Evolutionary conservation across 495 filamentous ascomycete species (phyloP).

Genomic region (Talaromyces stipitatus): DNA sequence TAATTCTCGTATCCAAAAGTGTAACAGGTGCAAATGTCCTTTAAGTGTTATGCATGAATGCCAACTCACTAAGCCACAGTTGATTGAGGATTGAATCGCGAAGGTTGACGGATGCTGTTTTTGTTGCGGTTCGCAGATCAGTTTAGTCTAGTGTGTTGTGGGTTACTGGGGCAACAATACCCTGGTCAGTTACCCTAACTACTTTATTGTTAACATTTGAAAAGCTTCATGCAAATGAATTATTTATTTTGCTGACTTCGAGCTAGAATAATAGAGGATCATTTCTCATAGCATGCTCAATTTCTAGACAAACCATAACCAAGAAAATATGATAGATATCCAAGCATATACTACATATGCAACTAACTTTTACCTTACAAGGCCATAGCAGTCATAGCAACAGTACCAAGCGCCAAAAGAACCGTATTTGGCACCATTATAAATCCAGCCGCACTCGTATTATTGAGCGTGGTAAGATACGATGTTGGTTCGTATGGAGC

Average conservation of each 20-base stretch:
- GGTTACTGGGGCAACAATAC: not conserved
- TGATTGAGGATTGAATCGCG: not conserved
- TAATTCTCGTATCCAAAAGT: too few species aligned
- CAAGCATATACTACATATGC: too few species aligned
- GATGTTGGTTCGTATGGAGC: constrained; percentile 11
- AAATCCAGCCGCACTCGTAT: not conserved
- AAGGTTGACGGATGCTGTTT: not conserved
- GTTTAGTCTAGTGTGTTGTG: not conserved
- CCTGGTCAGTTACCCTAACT: not conserved
- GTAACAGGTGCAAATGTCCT: too few species aligned
- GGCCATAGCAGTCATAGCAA: not conserved
- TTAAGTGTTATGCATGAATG: not conserved
- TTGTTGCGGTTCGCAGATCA: not conserved
- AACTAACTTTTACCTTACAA: not conserved
- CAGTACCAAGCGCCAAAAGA: not conserved
- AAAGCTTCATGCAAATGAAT: too few species aligned
- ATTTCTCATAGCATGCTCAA: not conserved
- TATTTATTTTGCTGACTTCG: too few species aligned
- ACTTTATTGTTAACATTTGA: too few species aligned
- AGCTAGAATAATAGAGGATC: too few species aligned
- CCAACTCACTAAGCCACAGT: not conserved
- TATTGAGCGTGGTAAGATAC: not conserved
- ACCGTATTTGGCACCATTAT: not conserved
- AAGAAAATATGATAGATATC: not conserved
- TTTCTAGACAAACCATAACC: not conserved